A percentile compares a stretch with the other conserved stretches of the same genome.
phyloP scores from a whole-genome alignment of 2,329 filamentous ascomycete genomes.

The Xylariaceae sp. region DNA sequence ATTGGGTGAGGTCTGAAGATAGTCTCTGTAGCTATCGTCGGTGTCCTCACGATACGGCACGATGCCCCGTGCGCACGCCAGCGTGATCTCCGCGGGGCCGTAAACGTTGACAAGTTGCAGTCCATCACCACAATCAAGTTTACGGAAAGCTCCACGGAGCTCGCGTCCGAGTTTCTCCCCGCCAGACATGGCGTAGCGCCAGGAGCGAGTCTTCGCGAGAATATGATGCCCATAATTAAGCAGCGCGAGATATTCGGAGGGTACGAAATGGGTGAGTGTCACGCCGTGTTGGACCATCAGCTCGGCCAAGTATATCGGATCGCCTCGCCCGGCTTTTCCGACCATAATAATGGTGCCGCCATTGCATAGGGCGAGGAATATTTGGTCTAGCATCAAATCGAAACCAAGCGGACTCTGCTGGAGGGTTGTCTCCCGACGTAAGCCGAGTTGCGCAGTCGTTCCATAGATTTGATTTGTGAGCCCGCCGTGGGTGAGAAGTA shows the following conservation, averaged over 20 bases:
- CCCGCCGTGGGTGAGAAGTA: slow-evolving; percentile 24
- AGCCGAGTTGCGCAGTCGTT: slow-evolving; percentile 9
- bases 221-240: slow-evolving; percentile 13
- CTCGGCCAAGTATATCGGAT: slow-evolving; percentile 30
- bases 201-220: slow-evolving; percentile 16
- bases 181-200: slow-evolving; percentile 31
- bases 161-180: slow-evolving; percentile 27
- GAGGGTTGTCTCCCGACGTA: slow-evolving; percentile 28
- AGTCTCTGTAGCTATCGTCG: neutral
- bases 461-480: slow-evolving; percentile 29
- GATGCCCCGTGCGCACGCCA: slow-evolving; percentile 6
- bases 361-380: slow-evolving; percentile 16
- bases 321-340: slow-evolving; percentile 26
- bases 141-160: slow-evolving; percentile 8
- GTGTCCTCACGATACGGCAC: slow-evolving; percentile 6
- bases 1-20: slow-evolving; percentile 12
- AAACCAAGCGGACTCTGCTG: slow-evolving; percentile 40
- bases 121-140: slow-evolving; percentile 6
- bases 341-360: slow-evolving; percentile 38
- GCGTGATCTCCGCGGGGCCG: slow-evolving; percentile 16
- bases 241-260: slow-evolving; percentile 36
- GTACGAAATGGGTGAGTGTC: slow-evolving; percentile 34
- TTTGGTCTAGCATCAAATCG: slow-evolving; percentile 37
- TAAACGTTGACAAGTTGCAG: slow-evolving; percentile 17
- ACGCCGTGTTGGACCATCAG: slow-evolving; percentile 32